Base-by-base conservation (phyloP, 306 rosid species). In the Vachellia pachyceras region DNA sequence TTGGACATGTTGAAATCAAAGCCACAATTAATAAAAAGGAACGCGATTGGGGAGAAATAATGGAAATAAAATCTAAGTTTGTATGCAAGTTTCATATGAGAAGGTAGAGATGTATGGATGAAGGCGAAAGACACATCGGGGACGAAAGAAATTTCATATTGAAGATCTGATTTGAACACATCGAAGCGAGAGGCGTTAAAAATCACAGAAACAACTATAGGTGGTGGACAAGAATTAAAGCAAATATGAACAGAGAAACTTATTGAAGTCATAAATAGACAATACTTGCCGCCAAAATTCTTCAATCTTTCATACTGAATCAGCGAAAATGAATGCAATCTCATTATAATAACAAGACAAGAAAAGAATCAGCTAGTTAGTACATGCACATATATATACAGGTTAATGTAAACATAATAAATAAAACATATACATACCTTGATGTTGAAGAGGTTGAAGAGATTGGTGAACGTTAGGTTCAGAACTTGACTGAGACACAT, bases 361-460 rank as follows among this genome's bases (percentile, higher is more conserved):
- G 63, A 52, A 33, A 63, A 29, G 68, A 61, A 11, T 5, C 6
- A 55, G 10, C 3, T 7, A 46, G 5, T 12, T 13, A 54, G 22
- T 18, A 44, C 49, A 44, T 4, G 7, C 33, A 29, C 33, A 29
- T 2, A 29, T 29, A 29, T 29, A 6, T 60, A 55, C 29, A 1
- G 68, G 42, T 35, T 2, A 29, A 63, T 33, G 61, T 55, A 46
- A 61, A 25, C 73, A n/a, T 5, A n/a, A 17, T 17, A n/a, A n/a
- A n/a, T n/a, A 5, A 54, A 20, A 55, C 6, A 3, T 1, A 17
- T 3, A 55, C 20, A 55, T 74, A 92, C 97, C 94, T 90, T 87
- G 94, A 68, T 86, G 86, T 68, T 84, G 84, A 1, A 42, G 14
- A 3, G 88, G 83, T 47, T n/a, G n/a, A n/a, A n/a, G n/a, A n/a